Base-by-base conservation (phyloP, 441 rosid species). In the Populus hybrid region DNA sequence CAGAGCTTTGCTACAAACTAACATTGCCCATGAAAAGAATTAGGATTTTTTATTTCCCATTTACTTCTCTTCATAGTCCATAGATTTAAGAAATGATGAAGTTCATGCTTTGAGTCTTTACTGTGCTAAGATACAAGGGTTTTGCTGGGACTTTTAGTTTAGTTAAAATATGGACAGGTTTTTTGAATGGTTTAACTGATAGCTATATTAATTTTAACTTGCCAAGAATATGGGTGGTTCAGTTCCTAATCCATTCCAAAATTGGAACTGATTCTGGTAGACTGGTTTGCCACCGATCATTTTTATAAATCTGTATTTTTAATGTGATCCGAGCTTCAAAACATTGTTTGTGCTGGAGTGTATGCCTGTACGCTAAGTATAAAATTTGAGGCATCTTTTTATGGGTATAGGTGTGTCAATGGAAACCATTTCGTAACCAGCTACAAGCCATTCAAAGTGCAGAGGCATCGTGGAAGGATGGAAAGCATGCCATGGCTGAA, bases 361-460 rank as follows among this genome's bases (percentile, higher is more conserved):
- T 35, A 18, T 32, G 12, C 30, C 10, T n/a, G 16, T 3, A 59
- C 9, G 24, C 64, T 18, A 59, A n/a, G 65, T 59, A 21, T 59
- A 21, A n/a, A 59, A 59, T 59, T 59, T 59, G 10, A 30, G 30
- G 70, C 14, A 67, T 21, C 21, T n/a, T 50, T 50, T 61, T 23
- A 75, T 21, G 42, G 36, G 40, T 75, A 46, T 75, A 71, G 78
- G 75, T 75, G 40, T 73, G 65, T 35, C 57, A 35, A 42, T 36
- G 65, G 30, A 63, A 65, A 28, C 57, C 10, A 26, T 18, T 16
- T 42, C 5, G 23, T 18, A 73, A 64, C 21, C 3, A 46, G 67
- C 73, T 61, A 21, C 2, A 50, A 67, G 72, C 57, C 70, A 30
- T 16, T 10, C 35, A 20, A 24, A 35, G 28, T 61, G 50, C 63